phyloP scores from a whole-genome alignment of 768 basidiomycete genomes.

The Boletus tomentosulus region DNA sequence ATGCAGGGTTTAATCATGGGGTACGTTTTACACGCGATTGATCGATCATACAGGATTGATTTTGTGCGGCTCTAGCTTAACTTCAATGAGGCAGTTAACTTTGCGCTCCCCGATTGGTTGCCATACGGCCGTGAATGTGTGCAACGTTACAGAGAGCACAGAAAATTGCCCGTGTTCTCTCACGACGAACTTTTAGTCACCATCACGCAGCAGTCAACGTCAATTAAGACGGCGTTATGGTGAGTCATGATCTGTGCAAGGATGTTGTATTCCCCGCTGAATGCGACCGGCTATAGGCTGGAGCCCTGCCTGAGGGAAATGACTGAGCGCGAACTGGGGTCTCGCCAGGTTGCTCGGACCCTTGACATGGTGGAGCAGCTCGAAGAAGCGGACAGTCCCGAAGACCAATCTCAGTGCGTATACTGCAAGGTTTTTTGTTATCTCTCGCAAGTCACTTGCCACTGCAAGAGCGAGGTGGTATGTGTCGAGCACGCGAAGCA shows the following conservation, averaged over 20 bases:
- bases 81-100: slow-evolving; percentile 99
- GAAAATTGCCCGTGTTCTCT: slow-evolving; percentile 95
- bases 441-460: slow-evolving; percentile 85
- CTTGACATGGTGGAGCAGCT: slow-evolving; percentile 62
- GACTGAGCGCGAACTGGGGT: slow-evolving; percentile 75
- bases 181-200: slow-evolving; percentile 96
- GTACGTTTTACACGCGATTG: slow-evolving; percentile 48
- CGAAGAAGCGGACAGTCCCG: slow-evolving; percentile 76
- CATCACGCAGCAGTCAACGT: slow-evolving; percentile 92
- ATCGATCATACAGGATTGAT: slow-evolving; percentile 22
- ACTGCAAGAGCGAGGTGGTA: slow-evolving; percentile 71
- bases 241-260: slow-evolving; percentile 35
- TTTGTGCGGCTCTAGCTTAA: slow-evolving; percentile 63
- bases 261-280: slow-evolving; percentile 21
- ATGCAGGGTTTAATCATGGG: slow-evolving; percentile 97
- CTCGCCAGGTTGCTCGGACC: slow-evolving; percentile 59
- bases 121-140: slow-evolving; percentile 84
- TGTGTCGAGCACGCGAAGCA: slow-evolving; percentile 83
- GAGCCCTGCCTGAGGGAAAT: slow-evolving; percentile 82
- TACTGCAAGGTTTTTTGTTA: slow-evolving; percentile 95
- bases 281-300: slow-evolving; percentile 51
- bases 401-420: slow-evolving; percentile 94
- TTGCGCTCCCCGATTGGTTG: slow-evolving; percentile 95
- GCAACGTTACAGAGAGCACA: slow-evolving; percentile 81
- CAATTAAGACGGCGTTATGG: slow-evolving; percentile 93